Evolutionary conservation across 2,329 filamentous ascomycete species (phyloP).

Genomic region (Fusarium decemcellulare): DNA sequence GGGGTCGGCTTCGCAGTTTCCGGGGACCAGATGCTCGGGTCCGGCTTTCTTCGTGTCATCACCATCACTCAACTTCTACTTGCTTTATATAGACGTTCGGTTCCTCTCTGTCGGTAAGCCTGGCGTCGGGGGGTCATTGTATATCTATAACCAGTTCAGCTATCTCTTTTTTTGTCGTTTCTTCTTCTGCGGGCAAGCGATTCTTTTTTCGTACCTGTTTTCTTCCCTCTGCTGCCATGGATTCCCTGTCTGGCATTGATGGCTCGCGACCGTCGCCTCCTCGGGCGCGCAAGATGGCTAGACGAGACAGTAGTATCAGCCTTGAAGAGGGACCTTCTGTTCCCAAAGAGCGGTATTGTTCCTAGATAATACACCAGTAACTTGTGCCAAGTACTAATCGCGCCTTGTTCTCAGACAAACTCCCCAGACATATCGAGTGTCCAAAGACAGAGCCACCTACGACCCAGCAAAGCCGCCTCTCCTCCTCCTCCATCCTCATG

Average conservation of each 20-base stretch:
- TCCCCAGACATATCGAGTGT: background rate
- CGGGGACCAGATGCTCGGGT: conserved; percentile 27
- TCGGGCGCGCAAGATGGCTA: background rate
- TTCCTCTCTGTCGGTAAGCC: conserved; percentile 36
- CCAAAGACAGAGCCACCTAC: background rate
- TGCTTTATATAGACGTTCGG: background rate
- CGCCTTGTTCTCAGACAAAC: conserved; percentile 3
- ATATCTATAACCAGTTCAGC: conserved; percentile 13
- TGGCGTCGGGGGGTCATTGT: conserved; percentile 11
- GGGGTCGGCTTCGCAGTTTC: background rate
- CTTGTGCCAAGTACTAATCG: conserved; percentile 6
- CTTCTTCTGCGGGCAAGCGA: background rate
- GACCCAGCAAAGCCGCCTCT: conserved; percentile 14
- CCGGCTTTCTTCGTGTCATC: background rate
- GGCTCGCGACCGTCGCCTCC: conserved; percentile 30
- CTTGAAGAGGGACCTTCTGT: conserved; percentile 31
- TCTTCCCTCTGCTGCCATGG: conserved; percentile 31
- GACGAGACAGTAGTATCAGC: conserved; percentile 40
- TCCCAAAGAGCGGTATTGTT: conserved; percentile 17
- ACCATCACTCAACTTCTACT: too few relatives aligned
- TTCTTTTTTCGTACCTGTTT: background rate
- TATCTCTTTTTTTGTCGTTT: background rate
- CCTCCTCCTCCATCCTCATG: conserved; percentile 7
- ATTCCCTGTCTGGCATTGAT: conserved; percentile 35
- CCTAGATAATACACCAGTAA: background rate